Base-by-base conservation (phyloP, 768 basidiomycete species). In the Suillus tomentosus region DNA sequence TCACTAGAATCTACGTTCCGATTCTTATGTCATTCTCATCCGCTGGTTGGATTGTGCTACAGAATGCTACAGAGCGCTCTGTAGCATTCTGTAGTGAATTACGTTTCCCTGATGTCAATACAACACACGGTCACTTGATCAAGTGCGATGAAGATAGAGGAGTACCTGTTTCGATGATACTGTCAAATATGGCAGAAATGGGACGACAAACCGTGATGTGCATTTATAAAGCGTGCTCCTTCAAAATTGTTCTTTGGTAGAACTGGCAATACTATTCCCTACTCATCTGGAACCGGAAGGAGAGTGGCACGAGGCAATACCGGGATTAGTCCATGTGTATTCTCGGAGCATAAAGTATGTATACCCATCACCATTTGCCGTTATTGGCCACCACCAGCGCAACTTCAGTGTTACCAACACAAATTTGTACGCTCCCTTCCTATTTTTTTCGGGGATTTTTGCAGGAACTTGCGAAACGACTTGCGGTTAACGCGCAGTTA, bases 261-360 rank as follows among this genome's bases (percentile, higher is more conserved):
- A 54, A 54, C 53, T 54, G 31, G 31, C 53, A 54, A 19, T 54
- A 54, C 53, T n/a, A 36, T 36, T 54, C 34, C 53, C 34, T 31
- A 54, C 31, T 54, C 31, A 36, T 19, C 53, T 13, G 34, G 34
- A 13, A 19, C 34, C 31, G 19, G 34, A 14, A n/a, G 53, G 19
- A n/a, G 19, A 36, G 53, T 24, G 24, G 24, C 24, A 24, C 24
- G 24, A 24, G 24, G 24, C 24, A 24, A 24, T 24, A 24, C 24
- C 24, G 24, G 24, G 24, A 24, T 24, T 24, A 24, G 24, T 24
- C 24, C 24, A 24, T 24, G 24, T 24, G 24, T 10, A 54, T 31
- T 13, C 53, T 54, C 53, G 53, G 31, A 54, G 17, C 31, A 24
- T 57, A 22, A 39, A 15, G 55, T 9, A 10, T 57, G 37, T 39